Evolutionary conservation across 1,284 basidiomycete genomes (phyloP).

Genomic region (Sporisorium graminicola): DNA sequence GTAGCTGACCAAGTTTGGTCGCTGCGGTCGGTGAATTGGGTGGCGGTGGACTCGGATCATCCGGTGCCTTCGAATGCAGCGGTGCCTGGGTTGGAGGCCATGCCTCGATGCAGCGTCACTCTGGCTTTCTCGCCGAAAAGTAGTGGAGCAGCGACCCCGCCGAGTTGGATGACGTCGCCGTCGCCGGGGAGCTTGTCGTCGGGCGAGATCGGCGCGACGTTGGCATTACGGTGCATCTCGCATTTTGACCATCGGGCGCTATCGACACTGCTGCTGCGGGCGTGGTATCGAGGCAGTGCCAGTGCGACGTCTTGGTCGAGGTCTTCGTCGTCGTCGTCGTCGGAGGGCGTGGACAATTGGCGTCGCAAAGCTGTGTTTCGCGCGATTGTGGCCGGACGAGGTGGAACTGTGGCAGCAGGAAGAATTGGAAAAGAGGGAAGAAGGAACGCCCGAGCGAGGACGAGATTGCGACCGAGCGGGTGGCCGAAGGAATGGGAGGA

Average conservation of each 20-base stretch:
- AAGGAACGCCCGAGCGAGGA: constrained; percentile 48
- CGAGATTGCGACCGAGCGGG: constrained; percentile 46
- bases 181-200: neutral
- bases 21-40: constrained; percentile 33
- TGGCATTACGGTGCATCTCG: constrained; percentile 50
- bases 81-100: constrained; percentile 30
- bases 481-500: constrained; percentile 55
- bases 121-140: constrained; percentile 22
- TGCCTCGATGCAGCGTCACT: constrained; percentile 29
- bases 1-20: constrained; percentile 33
- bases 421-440: constrained; percentile 28
- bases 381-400: constrained; percentile 53
- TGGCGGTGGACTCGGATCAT: constrained; percentile 29
- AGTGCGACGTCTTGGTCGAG: neutral
- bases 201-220: neutral
- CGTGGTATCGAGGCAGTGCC: constrained; percentile 24
- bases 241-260: constrained; percentile 51
- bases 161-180: neutral
- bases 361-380: constrained; percentile 47
- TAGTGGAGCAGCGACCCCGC: neutral
- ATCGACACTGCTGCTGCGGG: constrained; percentile 34
- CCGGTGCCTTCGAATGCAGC: constrained; percentile 21
- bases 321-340: neutral
- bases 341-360: constrained; percentile 39
- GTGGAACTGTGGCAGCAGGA: constrained; percentile 52